Evolutionary conservation across 108 stramenopile species (phyloP), one percentile per base, ranked within the genome.

Genomic region (Nitzschia sp.): DNA sequence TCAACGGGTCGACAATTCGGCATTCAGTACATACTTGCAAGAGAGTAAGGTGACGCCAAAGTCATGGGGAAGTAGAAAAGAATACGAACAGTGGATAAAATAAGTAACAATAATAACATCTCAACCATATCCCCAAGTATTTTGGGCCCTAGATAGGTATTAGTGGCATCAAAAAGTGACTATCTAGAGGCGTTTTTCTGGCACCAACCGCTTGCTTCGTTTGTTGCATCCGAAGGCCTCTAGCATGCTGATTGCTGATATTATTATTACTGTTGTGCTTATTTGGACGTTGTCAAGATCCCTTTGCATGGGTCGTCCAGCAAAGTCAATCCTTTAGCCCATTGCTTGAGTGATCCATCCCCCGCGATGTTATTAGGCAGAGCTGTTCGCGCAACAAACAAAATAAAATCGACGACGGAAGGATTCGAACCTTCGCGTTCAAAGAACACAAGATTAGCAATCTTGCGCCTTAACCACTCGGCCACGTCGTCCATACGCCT

Each of bases 341-440:
- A n/a, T n/a, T n/a, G n/a, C n/a, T n/a, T n/a, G n/a, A n/a, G n/a
- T n/a, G n/a, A n/a, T n/a, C n/a, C n/a, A n/a, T n/a, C n/a, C n/a
- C n/a, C n/a, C n/a, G n/a, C n/a, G n/a, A n/a, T n/a, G n/a, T n/a
- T n/a, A n/a, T n/a, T n/a, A n/a, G n/a, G n/a, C n/a, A n/a, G n/a
- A n/a, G n/a, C n/a, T n/a, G n/a, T n/a, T n/a, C n/a, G n/a, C n/a
- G n/a, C n/a, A n/a, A n/a, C n/a, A n/a, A n/a, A n/a, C n/a, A n/a
- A n/a, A n/a, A 59, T 34, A 32, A 32, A 27, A 1, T 56, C 69
- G 69, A 70, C 69, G 59, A 59, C 55, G 69, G 69, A 31, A 70
- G 69, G 69, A 70, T 70, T 70, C 69, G 69, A 70, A 59, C 58
- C 58, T 59, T 8, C 58, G 58, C 58, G 33, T n/a, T 59, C 58